These are phyloP conservation scores for Cryptococcus maquisensis DNA, from an alignment of 1,284 basidiomycete genomes.

Conservation along the genomic window DNA sequence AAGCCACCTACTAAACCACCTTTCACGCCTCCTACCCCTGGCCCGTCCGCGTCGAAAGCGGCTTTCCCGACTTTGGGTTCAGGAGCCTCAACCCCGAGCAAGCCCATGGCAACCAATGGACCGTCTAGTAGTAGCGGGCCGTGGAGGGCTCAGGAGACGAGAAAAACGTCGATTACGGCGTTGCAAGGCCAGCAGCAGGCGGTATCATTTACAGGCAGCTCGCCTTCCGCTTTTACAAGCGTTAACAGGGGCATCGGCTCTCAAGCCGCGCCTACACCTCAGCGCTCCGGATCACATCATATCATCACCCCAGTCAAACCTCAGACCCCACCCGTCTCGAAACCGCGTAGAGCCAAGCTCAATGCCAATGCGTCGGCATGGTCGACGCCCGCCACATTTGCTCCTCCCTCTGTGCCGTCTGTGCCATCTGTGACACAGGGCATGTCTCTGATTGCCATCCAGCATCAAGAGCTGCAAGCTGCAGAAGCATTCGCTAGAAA, in stretches of 20 bases:
- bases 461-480: conserved; percentile 66
- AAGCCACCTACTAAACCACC: conserved; percentile 20
- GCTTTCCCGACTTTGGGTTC: neutral
- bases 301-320: conserved; percentile 40
- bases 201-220: neutral
- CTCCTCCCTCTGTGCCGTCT: conserved; percentile 53
- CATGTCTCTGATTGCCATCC: conserved; percentile 75
- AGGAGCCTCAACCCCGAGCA: neutral
- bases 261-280: conserved; percentile 10
- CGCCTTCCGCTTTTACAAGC: neutral
- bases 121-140: conserved; percentile 16
- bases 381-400: conserved; percentile 24
- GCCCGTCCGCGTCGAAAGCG: neutral
- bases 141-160: conserved; percentile 30
- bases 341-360: conserved; percentile 13
- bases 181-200: conserved; percentile 31
- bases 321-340: conserved; percentile 7
- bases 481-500: conserved; percentile 45
- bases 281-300: conserved; percentile 11
- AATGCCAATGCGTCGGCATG: conserved; percentile 21
- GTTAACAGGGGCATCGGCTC: conserved; percentile 14
- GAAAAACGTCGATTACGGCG: conserved; percentile 29
- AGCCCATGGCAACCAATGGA: neutral
- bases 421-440: conserved; percentile 34
- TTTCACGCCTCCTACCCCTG: neutral